phyloP scores from a whole-genome alignment of 176 grass and related monocot species.

The Secale cereale region DNA sequence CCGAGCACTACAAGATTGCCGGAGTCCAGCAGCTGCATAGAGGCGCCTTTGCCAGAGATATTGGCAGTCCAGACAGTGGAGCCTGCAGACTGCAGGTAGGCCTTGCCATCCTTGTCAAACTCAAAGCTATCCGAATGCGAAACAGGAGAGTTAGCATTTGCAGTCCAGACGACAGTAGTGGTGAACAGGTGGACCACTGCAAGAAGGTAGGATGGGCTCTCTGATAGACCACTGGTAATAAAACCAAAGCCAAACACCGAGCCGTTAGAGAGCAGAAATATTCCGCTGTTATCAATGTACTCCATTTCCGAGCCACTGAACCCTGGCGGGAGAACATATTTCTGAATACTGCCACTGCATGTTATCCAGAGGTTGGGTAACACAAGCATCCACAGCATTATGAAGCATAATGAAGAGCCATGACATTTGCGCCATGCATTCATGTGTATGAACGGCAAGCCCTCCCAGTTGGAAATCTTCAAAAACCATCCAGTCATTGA shows the following conservation, averaged over 20 bases:
- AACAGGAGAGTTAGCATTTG: constrained; percentile 56
- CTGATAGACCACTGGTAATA: constrained; percentile 21
- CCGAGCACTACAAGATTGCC: constrained; percentile 79
- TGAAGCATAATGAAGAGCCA: background rate
- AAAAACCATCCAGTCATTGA: constrained; percentile 15
- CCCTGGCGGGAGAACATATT: constrained; percentile 39
- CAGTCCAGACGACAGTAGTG: constrained; percentile 60
- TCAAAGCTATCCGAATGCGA: constrained; percentile 59
- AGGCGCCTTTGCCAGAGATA: constrained; percentile 43
- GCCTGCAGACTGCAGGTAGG: constrained; percentile 61
- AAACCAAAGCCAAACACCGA: constrained; percentile 82
- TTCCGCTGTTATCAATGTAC: constrained; percentile 73
- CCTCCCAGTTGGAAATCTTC: constrained; percentile 16
- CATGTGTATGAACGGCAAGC: constrained; percentile 18
- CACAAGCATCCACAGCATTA: constrained; percentile 25
- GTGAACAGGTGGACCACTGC: constrained; percentile 48
- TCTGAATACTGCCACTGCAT: constrained; percentile 54
- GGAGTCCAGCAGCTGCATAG: constrained; percentile 65
- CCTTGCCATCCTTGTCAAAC: constrained; percentile 63
- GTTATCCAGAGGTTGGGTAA: constrained; percentile 27
- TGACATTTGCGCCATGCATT: background rate
- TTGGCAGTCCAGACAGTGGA: constrained; percentile 58
- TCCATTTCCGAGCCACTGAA: constrained; percentile 68
- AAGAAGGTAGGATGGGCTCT: constrained; percentile 64
- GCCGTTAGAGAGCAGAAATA: constrained; percentile 71